phyloP scores from a whole-genome alignment of 1,284 basidiomycete species.

The Trichosporon sp. region DNA sequence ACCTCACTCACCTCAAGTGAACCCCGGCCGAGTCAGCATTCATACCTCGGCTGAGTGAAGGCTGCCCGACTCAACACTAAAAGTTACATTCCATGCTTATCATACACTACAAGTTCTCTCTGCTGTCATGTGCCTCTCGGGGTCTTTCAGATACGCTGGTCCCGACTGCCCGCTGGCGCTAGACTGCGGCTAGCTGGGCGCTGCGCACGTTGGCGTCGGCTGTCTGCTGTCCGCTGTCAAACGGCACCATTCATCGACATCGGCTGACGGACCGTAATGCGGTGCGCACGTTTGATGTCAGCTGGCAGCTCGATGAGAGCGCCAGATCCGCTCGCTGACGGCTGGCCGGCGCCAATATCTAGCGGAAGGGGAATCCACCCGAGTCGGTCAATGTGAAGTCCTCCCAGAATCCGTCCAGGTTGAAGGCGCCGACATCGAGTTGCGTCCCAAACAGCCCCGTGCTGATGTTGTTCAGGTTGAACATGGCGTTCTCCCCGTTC shows the following conservation, averaged over 20 bases:
- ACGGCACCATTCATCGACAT: too few species aligned
- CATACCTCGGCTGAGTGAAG: too few species aligned
- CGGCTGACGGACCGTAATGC: too few species aligned
- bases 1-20: too few species aligned
- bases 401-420: constrained; percentile 53
- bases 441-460: constrained; percentile 46
- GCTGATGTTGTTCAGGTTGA: constrained; percentile 30
- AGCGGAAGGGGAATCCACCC: constrained; percentile 51
- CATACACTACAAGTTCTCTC: background rate
- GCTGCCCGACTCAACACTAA: background rate
- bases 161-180: background rate
- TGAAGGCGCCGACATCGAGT: constrained; percentile 43
- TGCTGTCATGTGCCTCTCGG: background rate
- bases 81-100: constrained; percentile 5
- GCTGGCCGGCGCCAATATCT: background rate
- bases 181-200: background rate
- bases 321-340: too few species aligned
- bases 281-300: too few species aligned
- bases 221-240: too few species aligned
- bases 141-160: background rate
- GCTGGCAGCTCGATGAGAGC: too few species aligned
- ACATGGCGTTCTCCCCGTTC: constrained; percentile 21
- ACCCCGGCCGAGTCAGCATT: too few species aligned
- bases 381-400: constrained; percentile 52
- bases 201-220: too few species aligned